A percentile compares a stretch with the other conserved stretches of the same genome.
These are phyloP conservation scores for Solanum pinnatisectum DNA, from an alignment of 257 asterid species.

Conservation along the genomic window DNA sequence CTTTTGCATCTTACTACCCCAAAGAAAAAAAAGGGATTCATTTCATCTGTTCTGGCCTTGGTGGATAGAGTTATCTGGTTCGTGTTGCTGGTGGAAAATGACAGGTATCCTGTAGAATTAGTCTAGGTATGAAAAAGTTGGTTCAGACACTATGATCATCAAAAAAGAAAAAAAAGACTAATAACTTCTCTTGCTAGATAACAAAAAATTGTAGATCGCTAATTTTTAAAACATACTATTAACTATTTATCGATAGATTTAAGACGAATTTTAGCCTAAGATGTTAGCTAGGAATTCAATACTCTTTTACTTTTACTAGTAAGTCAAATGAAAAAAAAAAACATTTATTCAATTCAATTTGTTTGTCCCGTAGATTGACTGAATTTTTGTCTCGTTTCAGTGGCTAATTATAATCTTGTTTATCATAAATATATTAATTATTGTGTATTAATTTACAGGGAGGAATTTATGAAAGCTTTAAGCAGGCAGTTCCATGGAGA, in stretches of 20 bases:
- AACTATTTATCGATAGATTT: not conserved
- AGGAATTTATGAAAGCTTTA: slow-evolving; percentile 46
- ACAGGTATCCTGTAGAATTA: rapidly evolving
- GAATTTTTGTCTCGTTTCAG: not conserved
- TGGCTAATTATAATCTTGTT: not conserved
- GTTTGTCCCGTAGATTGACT: not conserved
- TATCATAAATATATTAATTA: not conserved
- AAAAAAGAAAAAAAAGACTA: too few relatives aligned
- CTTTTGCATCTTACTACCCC: not conserved
- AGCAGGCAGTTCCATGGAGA: slow-evolving; percentile 52
- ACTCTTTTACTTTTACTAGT: not conserved
- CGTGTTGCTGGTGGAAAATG: rapidly evolving
- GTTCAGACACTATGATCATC: too few relatives aligned
- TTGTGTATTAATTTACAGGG: slow-evolving; percentile 15
- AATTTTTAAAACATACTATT: not conserved
- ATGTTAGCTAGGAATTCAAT: not conserved
- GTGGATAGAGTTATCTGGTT: too few relatives aligned
- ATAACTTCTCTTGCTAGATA: not conserved
- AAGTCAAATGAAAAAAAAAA: not conserved
- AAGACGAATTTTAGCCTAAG: not conserved
- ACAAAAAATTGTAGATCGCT: not conserved
- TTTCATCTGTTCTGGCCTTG: not conserved
- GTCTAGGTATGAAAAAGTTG: too few relatives aligned
- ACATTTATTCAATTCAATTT: not conserved
- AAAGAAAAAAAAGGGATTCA: not conserved